Base-by-base conservation (phyloP, 2,329 filamentous ascomycete genomes). In the Capronia americana region DNA sequence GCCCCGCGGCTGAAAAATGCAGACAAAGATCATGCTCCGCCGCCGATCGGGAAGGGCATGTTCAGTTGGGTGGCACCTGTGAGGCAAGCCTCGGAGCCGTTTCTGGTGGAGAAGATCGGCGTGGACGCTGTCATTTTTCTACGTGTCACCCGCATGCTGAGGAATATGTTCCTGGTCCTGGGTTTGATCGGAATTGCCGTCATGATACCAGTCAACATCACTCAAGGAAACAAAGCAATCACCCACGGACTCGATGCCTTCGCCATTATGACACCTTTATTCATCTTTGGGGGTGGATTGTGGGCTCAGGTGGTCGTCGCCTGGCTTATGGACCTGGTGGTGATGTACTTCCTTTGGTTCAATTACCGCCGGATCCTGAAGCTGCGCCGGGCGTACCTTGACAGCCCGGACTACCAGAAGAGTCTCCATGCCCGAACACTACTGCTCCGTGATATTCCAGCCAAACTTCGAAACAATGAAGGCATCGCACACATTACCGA, bases 1-100 rank as follows among this genome's bases (percentile, higher is more conserved):
- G 93, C 95, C 3, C 95, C 95, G 48, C 94, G 96, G 77, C 84
- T 96, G 57, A 96, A 96, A 77, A 90, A 97, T 82, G 91, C 92
- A 76, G 94, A 98, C 77, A 88, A 92, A 72, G 92, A 90, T 78
- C 93, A 97, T 81, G 87, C 91, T 10, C 95, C 94, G 20, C 95
- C 95, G 12, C 88, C 91, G 0, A 85, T 98, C 73, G 92, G 91
- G 63, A 96, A 90, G 75, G 90, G 92, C n/a, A 82, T 94, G 10
- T 93, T 96, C 76, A 89, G 92, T 56, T 99, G 95, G 95, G 78
- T 96, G 34, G 83, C 83, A 23, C 93, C 94, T 0, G 81, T 99
- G 34, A 84, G 93, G 79, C 87, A 84, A 67, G 94, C 91, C 14
- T 89, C 87, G 66, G 95, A 99, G 80, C 81, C 88, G 63, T 85